Conservation (phyloP, 2,329 filamentous ascomycete genomes). For the Penicillium sp. region DNA sequence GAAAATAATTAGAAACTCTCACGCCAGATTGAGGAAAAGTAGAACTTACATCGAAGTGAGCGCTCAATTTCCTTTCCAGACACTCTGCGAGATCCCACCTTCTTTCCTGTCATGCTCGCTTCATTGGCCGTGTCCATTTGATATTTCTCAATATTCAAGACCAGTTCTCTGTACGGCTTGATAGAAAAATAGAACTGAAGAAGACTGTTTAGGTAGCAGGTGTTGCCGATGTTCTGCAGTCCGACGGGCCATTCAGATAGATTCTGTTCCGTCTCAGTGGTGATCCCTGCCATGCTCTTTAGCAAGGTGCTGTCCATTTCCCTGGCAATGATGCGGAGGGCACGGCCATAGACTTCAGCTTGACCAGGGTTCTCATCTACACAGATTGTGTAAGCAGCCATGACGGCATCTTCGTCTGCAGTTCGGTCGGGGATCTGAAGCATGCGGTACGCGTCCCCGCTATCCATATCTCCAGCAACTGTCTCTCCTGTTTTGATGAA, state of each 20-base stretch:
- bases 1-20: not conserved
- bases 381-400: conserved; percentile 50
- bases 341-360: conserved; percentile 46
- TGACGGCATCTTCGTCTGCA: conserved; percentile 51
- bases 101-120: conserved; percentile 61
- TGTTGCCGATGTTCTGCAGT: conserved; percentile 91
- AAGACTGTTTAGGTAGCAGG: conserved; percentile 95
- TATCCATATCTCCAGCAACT: conserved; percentile 54
- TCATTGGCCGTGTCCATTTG: conserved; percentile 65
- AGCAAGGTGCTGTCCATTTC: conserved; percentile 42
- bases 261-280: conserved; percentile 31
- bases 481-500: conserved; percentile 56
- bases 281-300: conserved; percentile 33
- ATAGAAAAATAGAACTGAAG: conserved; percentile 94
- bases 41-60: conserved; percentile 71
- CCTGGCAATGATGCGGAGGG: conserved; percentile 49
- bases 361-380: conserved; percentile 49
- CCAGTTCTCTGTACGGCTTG: conserved; percentile 74
- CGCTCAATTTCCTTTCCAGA: conserved; percentile 57
- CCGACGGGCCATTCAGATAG: conserved; percentile 71
- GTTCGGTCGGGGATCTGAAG: conserved; percentile 55
- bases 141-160: conserved; percentile 71
- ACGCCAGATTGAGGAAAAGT: not conserved
- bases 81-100: conserved; percentile 72
- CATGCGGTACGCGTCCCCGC: conserved; percentile 53